phyloP scores from a whole-genome alignment of 2,329 filamentous ascomycete genomes.

The Pseudomassariella vexata region DNA sequence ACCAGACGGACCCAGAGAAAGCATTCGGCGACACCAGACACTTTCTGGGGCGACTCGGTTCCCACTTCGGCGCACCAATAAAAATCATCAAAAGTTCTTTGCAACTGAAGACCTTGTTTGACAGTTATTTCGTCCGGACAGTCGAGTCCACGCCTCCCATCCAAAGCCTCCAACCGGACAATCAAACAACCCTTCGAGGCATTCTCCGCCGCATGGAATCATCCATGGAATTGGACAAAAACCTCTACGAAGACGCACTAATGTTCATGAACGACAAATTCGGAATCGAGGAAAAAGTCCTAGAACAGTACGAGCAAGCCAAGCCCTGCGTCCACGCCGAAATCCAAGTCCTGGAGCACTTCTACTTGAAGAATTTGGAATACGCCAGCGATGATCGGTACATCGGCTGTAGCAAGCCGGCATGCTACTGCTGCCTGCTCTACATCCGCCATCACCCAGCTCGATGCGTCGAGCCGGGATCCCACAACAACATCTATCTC shows the following conservation, averaged over 20 bases:
- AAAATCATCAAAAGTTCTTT: slow-evolving; percentile 28
- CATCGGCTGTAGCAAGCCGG: slow-evolving; percentile 45
- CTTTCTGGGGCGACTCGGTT: slow-evolving; percentile 37
- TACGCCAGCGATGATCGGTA: slow-evolving; percentile 36
- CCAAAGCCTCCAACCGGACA: slow-evolving; percentile 17
- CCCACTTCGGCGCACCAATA: slow-evolving; percentile 31
- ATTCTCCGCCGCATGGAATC: slow-evolving; percentile 27
- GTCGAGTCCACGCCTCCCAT: slow-evolving; percentile 10
- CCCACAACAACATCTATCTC: slow-evolving; percentile 32
- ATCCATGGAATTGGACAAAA: slow-evolving; percentile 6
- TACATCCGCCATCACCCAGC: slow-evolving; percentile 36
- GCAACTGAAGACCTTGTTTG: slow-evolving; percentile 25
- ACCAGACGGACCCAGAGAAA: not conserved
- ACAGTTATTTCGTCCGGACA: slow-evolving; percentile 18
- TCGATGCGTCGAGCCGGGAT: slow-evolving; percentile 22
- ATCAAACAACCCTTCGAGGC: slow-evolving; percentile 19
- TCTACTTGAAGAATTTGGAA: slow-evolving; percentile 22
- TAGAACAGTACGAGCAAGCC: slow-evolving; percentile 19
- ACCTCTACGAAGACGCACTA: slow-evolving; percentile 11
- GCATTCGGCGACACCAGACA: slow-evolving; percentile 29
- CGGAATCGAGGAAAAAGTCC: slow-evolving; percentile 16
- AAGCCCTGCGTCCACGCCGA: slow-evolving; percentile 36
- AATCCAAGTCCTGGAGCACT: slow-evolving; percentile 40
- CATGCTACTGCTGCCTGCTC: slow-evolving; percentile 42
- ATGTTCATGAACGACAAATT: slow-evolving; percentile 20